Base-by-base conservation (phyloP, 192 early-diverging fungal genomes). In the Backusella liffmaniae region DNA sequence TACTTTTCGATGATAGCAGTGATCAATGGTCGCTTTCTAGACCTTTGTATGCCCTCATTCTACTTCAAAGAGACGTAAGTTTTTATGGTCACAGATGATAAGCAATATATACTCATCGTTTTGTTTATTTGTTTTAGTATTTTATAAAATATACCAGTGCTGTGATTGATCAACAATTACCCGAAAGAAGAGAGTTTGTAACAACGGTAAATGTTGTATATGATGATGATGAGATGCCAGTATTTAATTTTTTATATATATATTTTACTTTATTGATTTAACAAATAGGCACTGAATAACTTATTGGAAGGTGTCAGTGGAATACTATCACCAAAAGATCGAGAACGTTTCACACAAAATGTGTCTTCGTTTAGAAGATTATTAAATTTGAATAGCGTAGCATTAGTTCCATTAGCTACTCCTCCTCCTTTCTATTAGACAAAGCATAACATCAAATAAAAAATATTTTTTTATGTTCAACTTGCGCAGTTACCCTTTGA, bases 11-110 rank as follows among this genome's bases (percentile, higher is more conserved):
- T 72, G 94, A 95, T 71, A 80, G 88, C 6, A 85, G 87, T 35
- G 95, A 94, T 74, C 89, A 94, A 76, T 96, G 95, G 94, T 89
- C 90, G 37, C 83, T 96, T 34, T 92, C 93, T 53, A 81, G 95
- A 21, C 94, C 96, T 12, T 84, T 97, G 66, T 86, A 96, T 76
- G 90, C 90, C 6, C 75, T 97, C 66, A 90, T 95, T 15, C 79
- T 95, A 66, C 84, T 96, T 62, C 90, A 94, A 73, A 90, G 86
- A 73, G 91, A 92, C 18, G 82, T 83, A 77, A 72, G 30, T 62
- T 23, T 39, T 39, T 39, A 39, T 39, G 9, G 37, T 39, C 10
- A 39, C 9, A 10, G 37, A 39, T 39, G 37, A 39, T 39, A 39
- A 39, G 37, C 37, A 39, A 39, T 8, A 12, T 2, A 12, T 39